Evolutionary conservation across 225 moss, liverwort and hornwort genomes (phyloP).

Genomic region (Asterella californica): DNA sequence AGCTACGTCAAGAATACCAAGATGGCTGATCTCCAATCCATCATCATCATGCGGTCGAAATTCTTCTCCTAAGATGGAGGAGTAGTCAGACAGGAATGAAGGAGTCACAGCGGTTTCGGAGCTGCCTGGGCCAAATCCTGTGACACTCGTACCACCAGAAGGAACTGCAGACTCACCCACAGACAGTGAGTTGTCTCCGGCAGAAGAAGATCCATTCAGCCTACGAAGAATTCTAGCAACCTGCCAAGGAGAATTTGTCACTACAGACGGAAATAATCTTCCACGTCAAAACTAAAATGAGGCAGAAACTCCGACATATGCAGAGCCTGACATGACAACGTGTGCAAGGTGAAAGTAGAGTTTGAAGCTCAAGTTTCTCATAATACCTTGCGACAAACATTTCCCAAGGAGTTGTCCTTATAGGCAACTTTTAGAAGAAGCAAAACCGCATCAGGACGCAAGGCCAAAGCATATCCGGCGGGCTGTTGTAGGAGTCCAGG

Average conservation of each 20-base stretch:
- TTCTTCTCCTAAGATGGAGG: constrained; percentile 82
- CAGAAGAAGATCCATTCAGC: constrained; percentile 45
- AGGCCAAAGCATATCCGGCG: constrained; percentile 62
- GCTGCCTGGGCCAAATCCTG: constrained; percentile 30
- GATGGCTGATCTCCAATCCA: constrained; percentile 54
- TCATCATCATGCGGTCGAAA: constrained; percentile 65
- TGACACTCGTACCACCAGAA: constrained; percentile 38
- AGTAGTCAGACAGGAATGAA: constrained; percentile 59
- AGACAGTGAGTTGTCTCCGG: constrained; percentile 31
- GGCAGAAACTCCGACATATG: neutral
- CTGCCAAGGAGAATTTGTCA: constrained; percentile 41
- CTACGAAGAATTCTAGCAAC: constrained; percentile 76
- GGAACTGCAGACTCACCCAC: constrained; percentile 42
- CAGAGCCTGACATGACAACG: neutral
- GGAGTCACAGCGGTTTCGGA: constrained; percentile 45
- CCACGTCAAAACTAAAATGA: constrained; percentile 22
- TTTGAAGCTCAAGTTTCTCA: neutral
- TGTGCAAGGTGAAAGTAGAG: neutral
- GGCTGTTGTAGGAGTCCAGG: constrained; percentile 63
- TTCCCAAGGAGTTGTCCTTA: constrained; percentile 62
- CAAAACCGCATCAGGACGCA: constrained; percentile 57
- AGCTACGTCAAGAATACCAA: constrained; percentile 60
- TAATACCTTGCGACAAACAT: constrained; percentile 80
- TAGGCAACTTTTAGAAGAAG: constrained; percentile 66
- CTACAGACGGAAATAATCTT: constrained; percentile 2